A percentile compares a stretch with the other conserved stretches of the same genome.
These are phyloP conservation scores for Solanum raphanifolium DNA, from an alignment of 257 asterid species.

Conservation along the genomic window DNA sequence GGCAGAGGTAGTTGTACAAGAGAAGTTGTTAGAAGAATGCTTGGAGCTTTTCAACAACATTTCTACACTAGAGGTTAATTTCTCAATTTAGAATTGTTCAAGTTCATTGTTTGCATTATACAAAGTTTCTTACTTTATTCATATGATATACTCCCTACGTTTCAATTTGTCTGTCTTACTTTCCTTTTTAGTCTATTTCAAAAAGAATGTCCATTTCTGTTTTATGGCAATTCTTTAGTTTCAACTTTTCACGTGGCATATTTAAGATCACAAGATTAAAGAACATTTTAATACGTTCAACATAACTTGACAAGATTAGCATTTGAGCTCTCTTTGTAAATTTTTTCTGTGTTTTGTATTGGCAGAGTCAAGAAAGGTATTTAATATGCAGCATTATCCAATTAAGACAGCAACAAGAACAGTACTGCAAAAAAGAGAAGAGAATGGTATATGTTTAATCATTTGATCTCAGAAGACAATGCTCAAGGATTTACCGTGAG, in stretches of 20 bases:
- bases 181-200: no score
- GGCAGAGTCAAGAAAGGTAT: conserved; percentile 60
- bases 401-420: conserved; percentile 20
- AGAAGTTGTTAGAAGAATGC: no score
- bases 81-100: no score
- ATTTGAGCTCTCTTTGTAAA: not conserved
- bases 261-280: no score
- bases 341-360: not conserved
- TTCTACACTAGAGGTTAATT: no score
- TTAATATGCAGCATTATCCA: conserved; percentile 56
- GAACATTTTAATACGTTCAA: no score
- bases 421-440: not conserved
- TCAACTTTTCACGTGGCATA: accelerated
- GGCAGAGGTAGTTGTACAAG: no score
- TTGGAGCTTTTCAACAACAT: no score
- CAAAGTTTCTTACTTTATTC: no score
- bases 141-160: not conserved
- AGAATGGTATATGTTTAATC: not conserved
- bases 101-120: no score
- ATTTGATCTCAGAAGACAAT: not conserved
- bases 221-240: not conserved
- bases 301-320: not conserved
- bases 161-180: not conserved
- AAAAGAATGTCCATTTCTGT: no score
- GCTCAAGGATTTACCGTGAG: not conserved